Base-by-base conservation (phyloP, 1,284 basidiomycete genomes). In the Leccinum huronense region DNA sequence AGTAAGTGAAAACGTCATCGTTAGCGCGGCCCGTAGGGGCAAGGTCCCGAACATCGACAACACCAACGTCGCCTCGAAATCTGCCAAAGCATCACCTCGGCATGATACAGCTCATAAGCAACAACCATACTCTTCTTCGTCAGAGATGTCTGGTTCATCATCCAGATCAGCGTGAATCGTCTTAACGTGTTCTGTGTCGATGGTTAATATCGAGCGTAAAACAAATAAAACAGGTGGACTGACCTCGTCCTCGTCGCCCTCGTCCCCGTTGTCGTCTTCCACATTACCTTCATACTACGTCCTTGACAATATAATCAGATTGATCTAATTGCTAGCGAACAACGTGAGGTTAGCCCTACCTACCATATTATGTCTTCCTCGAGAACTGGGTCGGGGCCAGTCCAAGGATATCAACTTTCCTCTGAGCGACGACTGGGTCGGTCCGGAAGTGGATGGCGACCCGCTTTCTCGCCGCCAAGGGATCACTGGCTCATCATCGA, bases 281-380 rank as follows among this genome's bases (percentile, higher is more conserved):
- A 84, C 86, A 54, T 86, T 85, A 8, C 85, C 85, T 61, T 84
- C 80, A 27, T 27, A 27, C 23, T 61, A 86, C 83, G 69, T 89
- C 86, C 88, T 91, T 64, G 16, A 65, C 34, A 60, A 54, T n/a
- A 65, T 63, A 13, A 10, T 38, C 19, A 14, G 65, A 60, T 68
- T 38, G 66, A 62, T 63, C 53, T 10, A 31, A 30, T 13, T 0
- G 30, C 40, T 23, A 59, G 10, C n/a, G 34, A 60, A 59, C 2
- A 45, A 56, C 33, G 63, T 40, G 5, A 36, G n/a, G 55, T 60
- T 16, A 58, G 42, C 75, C 83, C 53, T 72, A 92, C 90, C 85
- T 90, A 86, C 90, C 90, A 93, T 71, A 88, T 82, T 68, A 86
- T 84, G 65, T 88, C 88, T 38, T 83, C 84, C 53, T 80, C 80